Conservation (phyloP, 371 early-diverging fungal species). For the Mortierella sp. region DNA sequence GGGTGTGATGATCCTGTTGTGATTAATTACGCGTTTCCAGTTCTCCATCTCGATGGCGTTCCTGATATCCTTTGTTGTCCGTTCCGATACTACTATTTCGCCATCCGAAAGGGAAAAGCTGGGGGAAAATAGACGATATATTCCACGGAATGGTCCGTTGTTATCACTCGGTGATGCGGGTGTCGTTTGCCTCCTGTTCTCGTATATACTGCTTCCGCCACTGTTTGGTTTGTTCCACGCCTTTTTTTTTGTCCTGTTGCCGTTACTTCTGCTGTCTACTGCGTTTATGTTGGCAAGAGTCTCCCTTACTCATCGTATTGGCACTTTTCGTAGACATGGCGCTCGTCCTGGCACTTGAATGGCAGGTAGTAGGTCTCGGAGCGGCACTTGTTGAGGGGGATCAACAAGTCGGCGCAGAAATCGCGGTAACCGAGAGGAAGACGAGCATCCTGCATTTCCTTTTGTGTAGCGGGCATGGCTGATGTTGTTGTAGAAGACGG, state of each 20-base stretch:
- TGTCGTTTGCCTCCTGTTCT: no score
- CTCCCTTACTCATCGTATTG: conserved; percentile 93
- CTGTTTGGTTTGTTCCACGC: neutral
- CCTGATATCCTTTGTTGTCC: neutral
- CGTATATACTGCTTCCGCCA: no score
- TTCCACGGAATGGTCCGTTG: no score
- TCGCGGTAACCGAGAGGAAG: conserved; percentile 94
- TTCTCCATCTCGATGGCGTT: neutral
- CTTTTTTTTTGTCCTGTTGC: neutral
- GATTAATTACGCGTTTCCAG: neutral
- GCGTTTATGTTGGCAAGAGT: neutral
- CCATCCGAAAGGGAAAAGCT: no score
- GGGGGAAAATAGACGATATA: no score
- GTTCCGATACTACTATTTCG: neutral
- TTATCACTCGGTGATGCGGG: no score
- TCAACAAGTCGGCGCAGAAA: conserved; percentile 93
- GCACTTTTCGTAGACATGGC: conserved; percentile 94
- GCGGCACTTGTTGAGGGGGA: conserved; percentile 94
- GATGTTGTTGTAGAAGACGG: neutral
- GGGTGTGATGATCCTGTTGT: neutral
- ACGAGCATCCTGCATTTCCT: conserved; percentile 88
- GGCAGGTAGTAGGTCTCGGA: conserved; percentile 88
- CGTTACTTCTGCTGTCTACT: neutral
- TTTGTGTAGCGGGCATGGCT: conserved; percentile 84
- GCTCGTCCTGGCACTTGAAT: conserved; percentile 94